Percentiles rank a stretch among this genome's conserved stretches.
phyloP scores from a whole-genome alignment of 768 basidiomycete species.

The Tulasnella sp. region DNA sequence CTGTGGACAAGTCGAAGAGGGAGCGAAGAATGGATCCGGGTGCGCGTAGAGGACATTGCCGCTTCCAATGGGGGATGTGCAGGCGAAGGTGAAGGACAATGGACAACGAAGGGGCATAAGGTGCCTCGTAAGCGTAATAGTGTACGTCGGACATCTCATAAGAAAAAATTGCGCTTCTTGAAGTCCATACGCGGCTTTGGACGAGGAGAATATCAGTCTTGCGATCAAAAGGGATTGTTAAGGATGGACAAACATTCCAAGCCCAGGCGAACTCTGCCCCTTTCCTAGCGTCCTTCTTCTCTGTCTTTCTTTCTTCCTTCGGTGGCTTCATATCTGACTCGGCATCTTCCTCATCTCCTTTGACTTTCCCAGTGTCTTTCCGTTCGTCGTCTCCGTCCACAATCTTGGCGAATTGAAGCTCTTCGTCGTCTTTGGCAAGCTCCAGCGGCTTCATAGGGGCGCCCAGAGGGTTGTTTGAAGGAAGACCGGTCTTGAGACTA shows the following conservation, averaged over 20 bases:
- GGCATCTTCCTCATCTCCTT: conserved; percentile 19
- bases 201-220: neutral
- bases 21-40: neutral
- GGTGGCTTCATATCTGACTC: neutral
- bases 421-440: conserved; percentile 23
- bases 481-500: conserved; percentile 80
- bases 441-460: conserved; percentile 44
- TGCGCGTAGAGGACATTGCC: neutral
- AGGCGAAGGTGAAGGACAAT: too few relatives aligned
- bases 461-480: conserved; percentile 61
- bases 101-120: too few relatives aligned
- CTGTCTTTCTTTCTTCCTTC: conserved; percentile 16
- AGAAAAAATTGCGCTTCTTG: conserved; percentile 9
- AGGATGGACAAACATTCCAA: conserved; percentile 61
- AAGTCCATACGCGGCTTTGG: neutral
- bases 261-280: conserved; percentile 76
- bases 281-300: conserved; percentile 24
- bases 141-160: too few relatives aligned
- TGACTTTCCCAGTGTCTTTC: too few relatives aligned
- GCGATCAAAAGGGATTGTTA: neutral
- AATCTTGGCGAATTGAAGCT: too few relatives aligned
- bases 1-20: conserved; percentile 55
- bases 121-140: too few relatives aligned
- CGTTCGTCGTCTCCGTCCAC: too few relatives aligned
- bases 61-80: neutral